A percentile compares a stretch with the other conserved stretches of the same genome.
phyloP scores from a whole-genome alignment of 2,329 filamentous ascomycete genomes.

The Colletotrichum orchidophilum region DNA sequence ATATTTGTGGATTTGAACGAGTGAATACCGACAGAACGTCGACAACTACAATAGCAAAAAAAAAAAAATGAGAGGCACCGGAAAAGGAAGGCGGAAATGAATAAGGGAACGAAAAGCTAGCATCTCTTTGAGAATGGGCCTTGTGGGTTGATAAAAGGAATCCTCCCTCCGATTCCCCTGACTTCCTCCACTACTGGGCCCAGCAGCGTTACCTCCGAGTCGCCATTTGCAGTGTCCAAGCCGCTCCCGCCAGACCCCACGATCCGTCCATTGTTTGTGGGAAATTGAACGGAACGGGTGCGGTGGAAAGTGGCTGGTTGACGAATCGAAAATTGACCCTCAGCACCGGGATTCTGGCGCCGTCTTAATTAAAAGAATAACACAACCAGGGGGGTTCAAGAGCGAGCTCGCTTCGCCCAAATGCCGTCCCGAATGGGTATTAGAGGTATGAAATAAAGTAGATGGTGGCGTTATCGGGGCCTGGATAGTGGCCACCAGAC shows the following conservation, averaged over 20 bases:
- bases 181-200: neutral
- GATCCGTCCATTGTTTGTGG: conserved; percentile 16
- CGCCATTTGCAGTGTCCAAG: neutral
- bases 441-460: conserved; percentile 19
- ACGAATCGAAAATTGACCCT: neutral
- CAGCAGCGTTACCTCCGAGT: neutral
- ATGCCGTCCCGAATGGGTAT: conserved; percentile 11
- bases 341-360: conserved; percentile 1
- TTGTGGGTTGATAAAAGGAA: neutral
- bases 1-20: neutral
- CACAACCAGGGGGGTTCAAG: neutral
- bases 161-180: neutral
- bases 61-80: neutral
- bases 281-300: conserved; percentile 14
- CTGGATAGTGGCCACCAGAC: conserved; percentile 18
- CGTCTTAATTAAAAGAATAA: conserved; percentile 22
- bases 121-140: neutral
- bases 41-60: neutral
- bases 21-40: conserved; percentile 5
- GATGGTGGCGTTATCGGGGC: conserved; percentile 14
- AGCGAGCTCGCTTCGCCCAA: conserved; percentile 3
- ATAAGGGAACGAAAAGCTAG: neutral
- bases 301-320: conserved; percentile 2
- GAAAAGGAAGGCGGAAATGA: neutral
- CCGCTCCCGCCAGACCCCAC: conserved; percentile 6